Conservation (phyloP, 306 rosid genomes). For the Acmispon strigosus region DNA sequence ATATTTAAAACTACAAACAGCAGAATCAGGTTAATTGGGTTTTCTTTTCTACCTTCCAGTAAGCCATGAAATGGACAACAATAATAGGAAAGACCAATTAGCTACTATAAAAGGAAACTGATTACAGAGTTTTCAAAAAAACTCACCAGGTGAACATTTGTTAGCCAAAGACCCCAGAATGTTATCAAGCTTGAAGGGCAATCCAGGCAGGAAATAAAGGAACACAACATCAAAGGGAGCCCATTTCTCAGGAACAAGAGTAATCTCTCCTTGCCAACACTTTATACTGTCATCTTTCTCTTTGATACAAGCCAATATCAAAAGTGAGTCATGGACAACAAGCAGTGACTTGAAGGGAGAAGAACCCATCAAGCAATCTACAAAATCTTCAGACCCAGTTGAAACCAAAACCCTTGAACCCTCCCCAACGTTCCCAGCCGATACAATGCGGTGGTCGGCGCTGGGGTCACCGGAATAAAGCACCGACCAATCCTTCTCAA, state of each 20-base stretch:
- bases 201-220: constrained; percentile 80
- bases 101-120: background rate
- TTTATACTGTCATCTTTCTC: constrained; percentile 73
- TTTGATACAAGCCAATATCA: constrained; percentile 54
- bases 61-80: background rate
- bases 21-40: background rate
- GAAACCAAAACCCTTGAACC: constrained; percentile 67
- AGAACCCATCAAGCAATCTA: constrained; percentile 48
- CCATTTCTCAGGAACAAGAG: constrained; percentile 69
- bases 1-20: background rate
- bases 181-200: constrained; percentile 52
- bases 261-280: constrained; percentile 94
- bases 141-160: constrained; percentile 50
- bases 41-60: background rate
- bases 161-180: constrained; percentile 52
- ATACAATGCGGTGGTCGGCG: constrained; percentile 42
- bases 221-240: constrained; percentile 65
- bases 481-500: constrained; percentile 76
- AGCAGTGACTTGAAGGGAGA: constrained; percentile 38
- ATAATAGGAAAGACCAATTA: background rate
- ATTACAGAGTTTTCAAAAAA: background rate
- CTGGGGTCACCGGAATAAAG: constrained; percentile 46
- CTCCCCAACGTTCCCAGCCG: constrained; percentile 56
- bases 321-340: constrained; percentile 70
- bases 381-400: constrained; percentile 66